Evolutionary conservation across 805 yeast species (phyloP).

Genomic region (Yamadazyma olivae): DNA sequence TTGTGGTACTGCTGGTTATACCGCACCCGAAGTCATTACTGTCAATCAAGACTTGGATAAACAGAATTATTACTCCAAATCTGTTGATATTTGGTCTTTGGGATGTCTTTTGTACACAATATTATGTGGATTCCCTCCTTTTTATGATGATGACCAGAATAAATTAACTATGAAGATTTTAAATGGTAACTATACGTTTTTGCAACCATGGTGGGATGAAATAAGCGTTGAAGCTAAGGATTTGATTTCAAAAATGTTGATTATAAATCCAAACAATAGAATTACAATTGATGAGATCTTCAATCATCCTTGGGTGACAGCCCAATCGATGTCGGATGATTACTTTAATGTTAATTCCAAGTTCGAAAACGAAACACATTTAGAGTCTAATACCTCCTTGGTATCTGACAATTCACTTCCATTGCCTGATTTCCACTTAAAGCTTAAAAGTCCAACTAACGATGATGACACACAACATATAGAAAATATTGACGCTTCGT

Average conservation of each 20-base stretch:
- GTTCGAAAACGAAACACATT: slow-evolving; percentile 8
- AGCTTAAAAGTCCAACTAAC: slow-evolving; percentile 7
- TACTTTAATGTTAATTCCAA: slow-evolving; percentile 14
- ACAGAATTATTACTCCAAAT: slow-evolving; percentile 55
- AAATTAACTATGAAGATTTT: slow-evolving; percentile 65
- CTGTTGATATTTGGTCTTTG: slow-evolving; percentile 72
- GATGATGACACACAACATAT: slow-evolving; percentile 11
- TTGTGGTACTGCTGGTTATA: slow-evolving; percentile 74
- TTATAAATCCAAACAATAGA: slow-evolving; percentile 66
- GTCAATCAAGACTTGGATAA: slow-evolving; percentile 18
- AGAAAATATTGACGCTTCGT: slow-evolving; percentile 9
- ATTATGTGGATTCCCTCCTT: slow-evolving; percentile 73
- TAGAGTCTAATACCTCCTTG: neutral
- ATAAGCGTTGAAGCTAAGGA: slow-evolving; percentile 67
- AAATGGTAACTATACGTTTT: slow-evolving; percentile 68
- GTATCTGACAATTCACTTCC: slow-evolving; percentile 2
- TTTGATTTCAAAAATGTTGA: slow-evolving; percentile 61
- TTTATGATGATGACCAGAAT: slow-evolving; percentile 66
- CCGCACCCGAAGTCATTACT: slow-evolving; percentile 69
- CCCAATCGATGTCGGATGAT: slow-evolving; percentile 10
- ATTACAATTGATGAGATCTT: slow-evolving; percentile 67
- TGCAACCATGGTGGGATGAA: slow-evolving; percentile 89
- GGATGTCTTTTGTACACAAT: slow-evolving; percentile 70
- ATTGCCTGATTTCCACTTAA: slow-evolving; percentile 4
- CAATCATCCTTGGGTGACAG: slow-evolving; percentile 64